Evolutionary conservation across 2,329 filamentous ascomycete genomes (phyloP), one percentile per base, ranked within the genome.

Genomic region (Verticillium klebahnii): DNA sequence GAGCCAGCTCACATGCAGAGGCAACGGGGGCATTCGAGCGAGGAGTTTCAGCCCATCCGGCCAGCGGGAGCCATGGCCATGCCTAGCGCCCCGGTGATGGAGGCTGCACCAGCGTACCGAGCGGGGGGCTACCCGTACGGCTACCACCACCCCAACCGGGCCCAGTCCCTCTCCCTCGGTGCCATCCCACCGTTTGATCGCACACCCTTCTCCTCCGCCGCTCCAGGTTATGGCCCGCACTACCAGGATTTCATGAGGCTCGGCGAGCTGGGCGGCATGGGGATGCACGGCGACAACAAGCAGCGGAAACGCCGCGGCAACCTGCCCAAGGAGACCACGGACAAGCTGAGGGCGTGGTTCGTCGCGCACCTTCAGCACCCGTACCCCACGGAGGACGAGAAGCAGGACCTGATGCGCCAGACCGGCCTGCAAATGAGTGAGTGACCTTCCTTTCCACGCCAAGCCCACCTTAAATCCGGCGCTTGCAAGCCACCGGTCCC

Each of bases 301-400:
- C 81, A 81, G 66, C 77, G 85, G 36, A 88, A 86, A 72, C 82
- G 92, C 59, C 84, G 93, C 45, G 93, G 93, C 1, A 97, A 97
- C 70, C 80, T 97, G 3, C 93, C 93, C n/a, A 96, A 96, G 71
- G 90, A 93, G 60, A 91, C 92, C 0, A 97, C 92, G 0, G 90
- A 93, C 71, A 88, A 91, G 67, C 80, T 97, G 50, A 86, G 90
- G 60, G 80, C 85, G 0, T 97, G 93, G 93, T 93, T 96, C 67
- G 76, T 88, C 59, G 82, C 82, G n/a, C 90, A 95, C 73, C 75
- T 93, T 8, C 81, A 87, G 63, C 92, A 95, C 70, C 92, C 92
- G 0, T 96, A 96, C 72, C 92, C 92, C 1, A 93, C 64, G 36
- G 64, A 66, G 73, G 91, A 96, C 65, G 90, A 96, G 77, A 96